phyloP scores from a whole-genome alignment of 495 filamentous ascomycete species.

The Penicillium paradoxum region DNA sequence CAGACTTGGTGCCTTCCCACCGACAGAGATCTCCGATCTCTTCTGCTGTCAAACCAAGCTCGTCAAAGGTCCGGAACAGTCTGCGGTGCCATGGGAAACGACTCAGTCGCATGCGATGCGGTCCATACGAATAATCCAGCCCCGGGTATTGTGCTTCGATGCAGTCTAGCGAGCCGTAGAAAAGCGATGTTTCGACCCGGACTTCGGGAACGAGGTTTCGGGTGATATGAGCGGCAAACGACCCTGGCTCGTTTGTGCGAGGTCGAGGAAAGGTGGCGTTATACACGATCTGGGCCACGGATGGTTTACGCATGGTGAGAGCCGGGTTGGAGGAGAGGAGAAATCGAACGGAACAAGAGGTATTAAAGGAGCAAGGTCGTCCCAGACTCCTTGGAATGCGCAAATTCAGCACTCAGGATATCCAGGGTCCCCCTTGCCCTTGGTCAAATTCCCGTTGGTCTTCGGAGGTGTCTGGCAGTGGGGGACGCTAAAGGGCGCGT shows the following conservation, averaged over 20 bases:
- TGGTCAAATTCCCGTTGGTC: slow-evolving; percentile 2
- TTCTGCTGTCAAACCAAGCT: slow-evolving; percentile 63
- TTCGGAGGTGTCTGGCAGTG: not conserved
- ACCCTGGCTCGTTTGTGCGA: slow-evolving; percentile 49
- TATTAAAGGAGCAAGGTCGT: not conserved
- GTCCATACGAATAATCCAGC: slow-evolving; percentile 74
- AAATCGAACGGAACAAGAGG: not conserved
- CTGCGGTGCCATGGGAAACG: slow-evolving; percentile 76
- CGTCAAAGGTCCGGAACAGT: slow-evolving; percentile 79
- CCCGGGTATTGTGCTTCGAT: slow-evolving; percentile 88
- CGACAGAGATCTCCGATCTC: slow-evolving; percentile 78
- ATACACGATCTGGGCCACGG: slow-evolving; percentile 53
- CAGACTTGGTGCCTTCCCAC: slow-evolving; percentile 93
- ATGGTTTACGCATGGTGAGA: slow-evolving; percentile 55
- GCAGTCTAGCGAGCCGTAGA: slow-evolving; percentile 80
- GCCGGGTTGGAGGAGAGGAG: not conserved
- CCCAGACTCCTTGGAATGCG: slow-evolving; percentile 3
- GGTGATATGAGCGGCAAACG: slow-evolving; percentile 55
- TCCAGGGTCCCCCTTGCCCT: slow-evolving; percentile 4
- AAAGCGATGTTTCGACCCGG: slow-evolving; percentile 74
- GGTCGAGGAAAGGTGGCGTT: slow-evolving; percentile 53
- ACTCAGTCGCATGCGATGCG: slow-evolving; percentile 77
- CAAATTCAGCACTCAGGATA: not conserved
- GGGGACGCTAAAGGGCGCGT: not conserved
- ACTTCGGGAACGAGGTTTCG: slow-evolving; percentile 82